Conservation (phyloP, 306 rosid genomes). For the Fragaria vesca region DNA sequence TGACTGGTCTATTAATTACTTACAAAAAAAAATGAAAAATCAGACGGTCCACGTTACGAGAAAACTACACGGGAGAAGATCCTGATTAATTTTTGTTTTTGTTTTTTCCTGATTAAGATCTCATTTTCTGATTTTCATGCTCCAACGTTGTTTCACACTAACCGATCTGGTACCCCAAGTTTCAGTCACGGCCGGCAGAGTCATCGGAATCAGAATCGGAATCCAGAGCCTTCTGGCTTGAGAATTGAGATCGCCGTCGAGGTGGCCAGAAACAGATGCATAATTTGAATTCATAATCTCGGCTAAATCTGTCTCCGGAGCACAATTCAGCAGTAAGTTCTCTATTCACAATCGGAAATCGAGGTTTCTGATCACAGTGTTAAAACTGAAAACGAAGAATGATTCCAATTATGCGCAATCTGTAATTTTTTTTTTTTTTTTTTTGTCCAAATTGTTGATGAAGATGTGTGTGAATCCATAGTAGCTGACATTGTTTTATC, state of each 20-base stretch:
- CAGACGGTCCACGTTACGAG: conserved; percentile 1
- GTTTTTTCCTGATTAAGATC: background rate
- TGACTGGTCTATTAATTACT: background rate
- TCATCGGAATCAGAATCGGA: background rate
- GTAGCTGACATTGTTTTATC: background rate
- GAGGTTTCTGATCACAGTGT: background rate
- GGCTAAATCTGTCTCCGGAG: background rate
- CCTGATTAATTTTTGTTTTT: background rate
- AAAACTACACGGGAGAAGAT: background rate
- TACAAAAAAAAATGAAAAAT: background rate
- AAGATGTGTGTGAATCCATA: background rate
- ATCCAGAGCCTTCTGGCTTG: background rate
- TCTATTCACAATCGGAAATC: background rate
- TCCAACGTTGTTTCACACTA: background rate
- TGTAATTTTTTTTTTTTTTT: background rate
- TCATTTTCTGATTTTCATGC: background rate
- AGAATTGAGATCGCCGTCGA: conserved; percentile 7
- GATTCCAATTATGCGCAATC: background rate
- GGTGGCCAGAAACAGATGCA: background rate
- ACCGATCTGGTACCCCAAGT: conserved; percentile 2
- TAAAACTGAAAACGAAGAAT: background rate
- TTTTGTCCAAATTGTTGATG: background rate
- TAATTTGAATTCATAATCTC: background rate
- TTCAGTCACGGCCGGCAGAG: background rate
- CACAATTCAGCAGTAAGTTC: background rate